Conservation (phyloP, 2,329 filamentous ascomycete species). For the Colletotrichum gloeosporioides region DNA sequence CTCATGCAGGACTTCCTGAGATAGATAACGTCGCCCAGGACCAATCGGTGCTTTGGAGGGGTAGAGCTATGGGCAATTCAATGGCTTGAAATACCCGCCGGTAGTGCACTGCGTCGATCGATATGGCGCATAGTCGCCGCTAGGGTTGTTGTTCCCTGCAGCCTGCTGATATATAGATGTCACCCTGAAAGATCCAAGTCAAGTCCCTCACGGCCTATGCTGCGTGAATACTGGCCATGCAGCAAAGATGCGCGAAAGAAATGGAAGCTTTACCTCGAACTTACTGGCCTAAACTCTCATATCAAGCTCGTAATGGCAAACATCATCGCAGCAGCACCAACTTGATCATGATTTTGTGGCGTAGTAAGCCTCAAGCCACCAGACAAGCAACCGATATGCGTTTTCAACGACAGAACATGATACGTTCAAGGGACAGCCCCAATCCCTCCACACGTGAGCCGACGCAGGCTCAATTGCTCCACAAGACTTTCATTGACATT, state of each 20-base stretch:
- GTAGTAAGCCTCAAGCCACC: not conserved
- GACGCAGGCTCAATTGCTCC: not conserved
- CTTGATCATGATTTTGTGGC: not conserved
- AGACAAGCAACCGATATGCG: not conserved
- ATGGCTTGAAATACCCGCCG: fast-evolving
- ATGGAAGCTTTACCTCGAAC: too few species aligned
- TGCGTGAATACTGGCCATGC: not conserved
- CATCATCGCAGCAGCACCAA: not conserved
- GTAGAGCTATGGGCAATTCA: not conserved
- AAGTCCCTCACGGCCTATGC: not conserved
- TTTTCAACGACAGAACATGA: not conserved
- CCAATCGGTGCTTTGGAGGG: not conserved
- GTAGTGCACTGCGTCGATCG: not conserved
- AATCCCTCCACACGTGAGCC: not conserved
- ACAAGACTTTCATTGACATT: not conserved
- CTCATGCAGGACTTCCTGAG: not conserved
- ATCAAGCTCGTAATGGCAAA: not conserved
- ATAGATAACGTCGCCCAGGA: too few species aligned
- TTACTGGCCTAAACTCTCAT: not conserved
- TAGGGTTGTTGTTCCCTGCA: not conserved
- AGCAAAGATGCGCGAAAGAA: too few species aligned
- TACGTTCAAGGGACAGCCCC: not conserved
- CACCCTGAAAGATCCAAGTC: not conserved
- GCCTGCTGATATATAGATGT: not conserved
- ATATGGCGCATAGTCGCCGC: not conserved